Evolutionary conservation across 371 early-diverging fungal species (phyloP), one percentile per base, ranked within the genome.

Genomic region (Fennellomyces sp.): DNA sequence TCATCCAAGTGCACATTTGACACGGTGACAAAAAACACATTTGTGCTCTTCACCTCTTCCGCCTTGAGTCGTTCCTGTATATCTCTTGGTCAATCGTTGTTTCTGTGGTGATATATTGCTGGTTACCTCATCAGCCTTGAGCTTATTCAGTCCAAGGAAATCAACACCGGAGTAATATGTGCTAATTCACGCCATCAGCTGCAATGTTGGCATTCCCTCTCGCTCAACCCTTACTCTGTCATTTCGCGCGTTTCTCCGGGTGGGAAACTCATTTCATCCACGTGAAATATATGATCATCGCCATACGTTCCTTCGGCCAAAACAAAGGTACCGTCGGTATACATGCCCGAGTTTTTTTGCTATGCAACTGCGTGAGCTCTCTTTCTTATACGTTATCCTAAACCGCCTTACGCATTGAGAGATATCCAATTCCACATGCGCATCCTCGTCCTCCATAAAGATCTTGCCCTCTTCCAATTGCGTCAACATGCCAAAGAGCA

Each of bases 401-500:
- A 39, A 11, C 13, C 17, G 17, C 12, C 72, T 69, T 73, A 71
- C 81, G 38, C 66, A 68, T 17, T 72, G 64, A 5, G 76, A 65
- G 35, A 87, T 70, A 49, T 91, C 84, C 23, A 94, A 72, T 63
- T 91, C 88, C 35, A 96, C 84, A 29, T 81, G 71, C 10, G 82
- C 87, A 48, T 91, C 92, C 25, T 82, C 80, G 66, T 96, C 97
- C 70, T 96, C 97, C n/a, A 96, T 72, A 69, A 84, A 87, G 30
- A 87, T 68, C 52, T 88, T 90, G 12, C 94, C 94, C 56, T 91
- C 92, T 50, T 90, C 85, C 49, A 92, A 78, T 68, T 88, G 87
- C 15, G 94, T 85, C 59, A 96, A 69, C 95, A 96, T 94, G 2
- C 97, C 97, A 72, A 94, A 90, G 35, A 95, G 68, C 21, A 92